These are phyloP conservation scores for Fonsecaea erecta DNA, from an alignment of 2,329 filamentous ascomycete genomes.

Conservation along the genomic window DNA sequence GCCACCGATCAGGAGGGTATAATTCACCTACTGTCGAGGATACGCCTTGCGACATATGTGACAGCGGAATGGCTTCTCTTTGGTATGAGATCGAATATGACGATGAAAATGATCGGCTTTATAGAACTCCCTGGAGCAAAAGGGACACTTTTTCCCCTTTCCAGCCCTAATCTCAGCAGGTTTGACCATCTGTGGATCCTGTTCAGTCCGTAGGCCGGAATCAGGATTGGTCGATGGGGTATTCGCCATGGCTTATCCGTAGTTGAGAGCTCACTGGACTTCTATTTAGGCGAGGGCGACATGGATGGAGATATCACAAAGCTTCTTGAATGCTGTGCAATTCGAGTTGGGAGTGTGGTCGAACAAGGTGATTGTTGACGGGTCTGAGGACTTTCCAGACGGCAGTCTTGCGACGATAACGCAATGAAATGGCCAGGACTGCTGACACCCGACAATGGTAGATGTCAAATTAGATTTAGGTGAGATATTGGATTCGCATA, in stretches of 20 bases:
- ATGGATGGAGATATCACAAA: background rate
- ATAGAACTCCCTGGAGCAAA: slow-evolving; percentile 37
- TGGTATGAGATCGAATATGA: slow-evolving; percentile 41
- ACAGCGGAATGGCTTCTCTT: slow-evolving; percentile 42
- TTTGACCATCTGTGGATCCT: background rate
- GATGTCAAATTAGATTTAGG: background rate
- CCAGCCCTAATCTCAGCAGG: background rate
- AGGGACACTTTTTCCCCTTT: slow-evolving; percentile 31
- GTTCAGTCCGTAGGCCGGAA: background rate
- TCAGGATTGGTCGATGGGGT: background rate
- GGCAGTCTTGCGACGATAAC: background rate
- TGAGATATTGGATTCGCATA: background rate
- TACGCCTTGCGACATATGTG: slow-evolving; percentile 38
- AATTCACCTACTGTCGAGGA: slow-evolving; percentile 37
- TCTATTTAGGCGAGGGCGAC: background rate
- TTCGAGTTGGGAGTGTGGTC: background rate
- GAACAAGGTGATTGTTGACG: background rate
- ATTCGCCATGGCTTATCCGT: background rate
- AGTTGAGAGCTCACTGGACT: background rate
- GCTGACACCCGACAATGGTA: background rate
- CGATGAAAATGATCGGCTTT: slow-evolving; percentile 42
- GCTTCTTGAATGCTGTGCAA: background rate
- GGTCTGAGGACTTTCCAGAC: background rate
- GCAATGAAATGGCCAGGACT: background rate
- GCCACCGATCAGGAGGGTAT: too few relatives aligned